Evolutionary conservation across 306 rosid genomes (phyloP).

Genomic region (Gastrolobium bilobum): DNA sequence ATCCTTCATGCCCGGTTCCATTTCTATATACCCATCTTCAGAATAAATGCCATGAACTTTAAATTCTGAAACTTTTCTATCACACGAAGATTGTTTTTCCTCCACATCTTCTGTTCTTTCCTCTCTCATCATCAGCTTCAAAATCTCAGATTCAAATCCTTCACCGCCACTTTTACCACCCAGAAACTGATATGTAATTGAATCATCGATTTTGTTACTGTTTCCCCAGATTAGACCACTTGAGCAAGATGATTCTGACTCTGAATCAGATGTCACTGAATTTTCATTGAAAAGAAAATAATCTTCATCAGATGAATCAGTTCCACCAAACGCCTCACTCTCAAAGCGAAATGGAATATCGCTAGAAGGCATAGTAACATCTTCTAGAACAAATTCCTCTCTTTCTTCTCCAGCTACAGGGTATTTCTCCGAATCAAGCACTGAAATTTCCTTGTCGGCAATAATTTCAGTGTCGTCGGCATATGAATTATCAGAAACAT

Average conservation of each 20-base stretch:
- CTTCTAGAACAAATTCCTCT: constrained; percentile 39
- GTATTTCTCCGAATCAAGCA: constrained; percentile 34
- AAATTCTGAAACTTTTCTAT: constrained; percentile 38
- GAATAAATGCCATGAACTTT: constrained; percentile 23
- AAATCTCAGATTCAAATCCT: constrained; percentile 47
- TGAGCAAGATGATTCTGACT: constrained; percentile 56
- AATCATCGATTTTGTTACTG: constrained; percentile 47
- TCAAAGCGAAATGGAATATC: constrained; percentile 29
- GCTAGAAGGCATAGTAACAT: neutral
- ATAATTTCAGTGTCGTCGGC: constrained; percentile 21
- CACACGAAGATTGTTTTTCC: constrained; percentile 41
- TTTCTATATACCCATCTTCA: constrained; percentile 60
- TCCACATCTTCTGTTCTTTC: constrained; percentile 26
- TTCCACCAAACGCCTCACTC: constrained; percentile 43
- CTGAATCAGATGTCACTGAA: constrained; percentile 53
- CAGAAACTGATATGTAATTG: constrained; percentile 52
- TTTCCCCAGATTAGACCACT: constrained; percentile 49
- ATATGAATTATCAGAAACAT: constrained; percentile 29
- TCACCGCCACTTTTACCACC: constrained; percentile 44
- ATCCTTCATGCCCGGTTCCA: constrained; percentile 51
- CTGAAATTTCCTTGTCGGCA: constrained; percentile 33
- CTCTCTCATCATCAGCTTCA: constrained; percentile 38
- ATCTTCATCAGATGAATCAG: constrained; percentile 60
- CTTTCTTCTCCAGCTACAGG: constrained; percentile 15
- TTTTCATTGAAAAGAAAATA: constrained; percentile 52